A percentile compares a stretch with the other conserved stretches of the same genome.
These are phyloP conservation scores for Rhodocollybia butyracea DNA, from an alignment of 768 basidiomycete genomes.

Conservation along the genomic window DNA sequence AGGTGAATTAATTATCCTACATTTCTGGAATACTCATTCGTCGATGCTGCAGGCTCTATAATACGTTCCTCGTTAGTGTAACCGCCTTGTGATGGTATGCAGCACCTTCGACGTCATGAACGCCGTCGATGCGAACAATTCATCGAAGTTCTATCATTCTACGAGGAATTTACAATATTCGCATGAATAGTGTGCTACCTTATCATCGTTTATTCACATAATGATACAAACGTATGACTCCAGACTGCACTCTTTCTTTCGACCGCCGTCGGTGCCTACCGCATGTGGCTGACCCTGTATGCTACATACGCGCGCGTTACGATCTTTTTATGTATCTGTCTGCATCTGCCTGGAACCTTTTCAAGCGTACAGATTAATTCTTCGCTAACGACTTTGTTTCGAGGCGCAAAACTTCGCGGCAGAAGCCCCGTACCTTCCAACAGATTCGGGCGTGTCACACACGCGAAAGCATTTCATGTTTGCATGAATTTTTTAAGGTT, in stretches of 20 bases:
- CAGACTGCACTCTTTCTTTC: no score
- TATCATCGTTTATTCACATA: not conserved
- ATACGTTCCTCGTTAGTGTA: constrained; percentile 54
- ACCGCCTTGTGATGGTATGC: constrained; percentile 16
- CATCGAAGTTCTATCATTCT: not conserved
- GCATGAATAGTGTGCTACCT: not conserved
- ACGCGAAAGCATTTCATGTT: no score
- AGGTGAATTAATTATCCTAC: constrained; percentile 24
- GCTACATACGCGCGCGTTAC: not conserved
- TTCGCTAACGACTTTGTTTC: not conserved
- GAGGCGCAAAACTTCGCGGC: not conserved
- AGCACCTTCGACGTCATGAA: constrained; percentile 7
- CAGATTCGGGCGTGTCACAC: no score
- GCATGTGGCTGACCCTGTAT: not conserved
- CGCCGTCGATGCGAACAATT: not conserved
- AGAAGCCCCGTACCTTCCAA: no score
- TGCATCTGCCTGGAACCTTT: not conserved
- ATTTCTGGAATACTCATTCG: not conserved
- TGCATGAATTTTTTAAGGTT: no score
- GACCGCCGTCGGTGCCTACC: no score
- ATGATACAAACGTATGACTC: not conserved
- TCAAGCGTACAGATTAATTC: not conserved
- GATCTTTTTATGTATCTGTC: not conserved
- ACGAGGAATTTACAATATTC: not conserved
- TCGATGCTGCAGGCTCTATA: constrained; percentile 27